A percentile compares a stretch with the other conserved stretches of the same genome.
Evolutionary conservation across 352 stramenopile species (phyloP).

Genomic region (Peronospora destructor): DNA sequence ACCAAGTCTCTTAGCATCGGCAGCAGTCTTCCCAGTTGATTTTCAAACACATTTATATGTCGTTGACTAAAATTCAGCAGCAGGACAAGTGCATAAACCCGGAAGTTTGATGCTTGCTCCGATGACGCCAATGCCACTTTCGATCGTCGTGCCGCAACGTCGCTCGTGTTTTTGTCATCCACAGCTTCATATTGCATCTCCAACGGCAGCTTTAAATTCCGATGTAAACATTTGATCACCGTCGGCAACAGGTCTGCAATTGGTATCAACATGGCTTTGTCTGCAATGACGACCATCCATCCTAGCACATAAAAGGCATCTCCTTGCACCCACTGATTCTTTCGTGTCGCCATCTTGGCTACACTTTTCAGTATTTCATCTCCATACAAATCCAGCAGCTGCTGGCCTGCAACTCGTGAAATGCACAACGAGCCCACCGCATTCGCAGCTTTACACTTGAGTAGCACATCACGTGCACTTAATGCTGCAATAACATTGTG

Average conservation of each 20-base stretch:
- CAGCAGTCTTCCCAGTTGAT: conserved; percentile 24
- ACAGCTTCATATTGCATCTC: neutral
- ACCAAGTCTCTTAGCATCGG: conserved; percentile 37
- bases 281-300: conserved; percentile 65
- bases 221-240: conserved; percentile 38
- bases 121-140: conserved; percentile 24
- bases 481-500: conserved; percentile 41
- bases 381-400: conserved; percentile 44
- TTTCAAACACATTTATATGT: conserved; percentile 30
- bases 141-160: conserved; percentile 3
- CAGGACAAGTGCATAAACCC: conserved; percentile 65
- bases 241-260: conserved; percentile 39
- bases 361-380: conserved; percentile 32
- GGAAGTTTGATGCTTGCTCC: conserved; percentile 56
- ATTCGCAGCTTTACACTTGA: conserved; percentile 78
- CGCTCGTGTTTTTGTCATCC: neutral
- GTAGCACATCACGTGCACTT: conserved; percentile 49
- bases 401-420: conserved; percentile 62
- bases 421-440: conserved; percentile 66
- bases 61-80: conserved; percentile 70
- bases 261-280: conserved; percentile 34
- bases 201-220: conserved; percentile 28
- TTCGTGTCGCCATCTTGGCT: conserved; percentile 51
- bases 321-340: conserved; percentile 69
- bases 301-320: conserved; percentile 71